Evolutionary conservation across 2,329 filamentous ascomycete genomes (phyloP).

Genomic region (Pseudomassariella vexata): DNA sequence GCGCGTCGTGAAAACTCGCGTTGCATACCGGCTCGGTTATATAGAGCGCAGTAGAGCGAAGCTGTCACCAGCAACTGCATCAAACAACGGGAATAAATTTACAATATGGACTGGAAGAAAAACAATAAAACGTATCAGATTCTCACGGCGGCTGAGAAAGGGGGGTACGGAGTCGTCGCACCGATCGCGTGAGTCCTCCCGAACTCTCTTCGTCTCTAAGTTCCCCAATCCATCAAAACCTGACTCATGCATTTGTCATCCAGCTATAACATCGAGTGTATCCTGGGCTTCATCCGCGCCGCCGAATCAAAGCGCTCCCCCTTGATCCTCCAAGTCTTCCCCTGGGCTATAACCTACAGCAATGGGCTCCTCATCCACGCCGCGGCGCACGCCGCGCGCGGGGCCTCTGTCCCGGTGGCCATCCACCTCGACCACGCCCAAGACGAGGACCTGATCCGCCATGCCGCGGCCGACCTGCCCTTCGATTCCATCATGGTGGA

Average conservation of each 20-base stretch:
- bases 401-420: slow-evolving; percentile 51
- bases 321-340: slow-evolving; percentile 63
- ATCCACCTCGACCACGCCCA: slow-evolving; percentile 66
- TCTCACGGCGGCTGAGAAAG: slow-evolving; percentile 44
- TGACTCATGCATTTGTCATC: neutral
- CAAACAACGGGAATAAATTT: neutral
- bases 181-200: slow-evolving; percentile 38
- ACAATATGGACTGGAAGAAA: slow-evolving; percentile 15
- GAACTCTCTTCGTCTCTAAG: too few species aligned
- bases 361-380: slow-evolving; percentile 46
- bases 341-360: slow-evolving; percentile 63
- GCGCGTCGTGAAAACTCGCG: too few species aligned
- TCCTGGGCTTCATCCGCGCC: slow-evolving; percentile 38
- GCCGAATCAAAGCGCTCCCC: slow-evolving; percentile 54
- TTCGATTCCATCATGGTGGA: slow-evolving; percentile 74
- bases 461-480: slow-evolving; percentile 46
- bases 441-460: slow-evolving; percentile 50
- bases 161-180: slow-evolving; percentile 49
- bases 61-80: too few species aligned
- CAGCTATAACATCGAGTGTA: slow-evolving; percentile 63
- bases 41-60: neutral
- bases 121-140: slow-evolving; percentile 40
- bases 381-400: slow-evolving; percentile 47
- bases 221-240: neutral
- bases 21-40: neutral